Base-by-base conservation (phyloP, 2,329 filamentous ascomycete genomes). In the Mycosphaerella arachidis region DNA sequence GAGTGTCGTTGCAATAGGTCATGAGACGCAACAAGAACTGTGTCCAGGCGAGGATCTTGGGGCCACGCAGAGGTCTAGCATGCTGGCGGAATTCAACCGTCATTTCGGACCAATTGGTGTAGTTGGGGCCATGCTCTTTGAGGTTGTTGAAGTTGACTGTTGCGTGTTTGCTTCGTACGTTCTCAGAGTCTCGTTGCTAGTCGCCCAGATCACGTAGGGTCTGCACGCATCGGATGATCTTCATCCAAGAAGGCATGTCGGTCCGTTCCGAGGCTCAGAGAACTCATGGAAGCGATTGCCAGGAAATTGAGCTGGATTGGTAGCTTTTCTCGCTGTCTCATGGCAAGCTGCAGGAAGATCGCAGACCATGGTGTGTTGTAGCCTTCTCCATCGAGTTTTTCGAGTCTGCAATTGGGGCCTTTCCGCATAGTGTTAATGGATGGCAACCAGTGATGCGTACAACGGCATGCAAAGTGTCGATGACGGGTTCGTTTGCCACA, bases 21-120 rank as follows among this genome's bases (percentile, higher is more conserved):
- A 64, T 48, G 0, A 66, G 20, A 18, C 43, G 27, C 3, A 55
- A 12, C 6, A 67, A 54, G 9, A 73, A 58, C 29, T 63, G 62
- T 29, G 71, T 59, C 70, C 71, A 74, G 24, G 71, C 61, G 5
- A 67, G 56, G 9, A 71, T 61, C 27, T 69, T 66, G 1, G 56
- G 50, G 7, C 57, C 48, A 31, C 70, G 60, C 5, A 71, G 52
- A 8, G 68, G 70, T 1, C 63, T 67, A 29, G 60, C 59, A 40
- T 70, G 69, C 53, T 73, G 71, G 5, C 70, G 63, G 59, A 73
- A 73, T 51, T 70, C 70, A 40, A 74, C 64, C 1, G 71, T 73
- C 31, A 60, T 61, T 33, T 66, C 61, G 33, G 56, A 30, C 16
- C 6, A 9, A 13, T 24, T 29, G 7, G 13, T 20, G 30, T 20